Evolutionary conservation across 2,329 filamentous ascomycete genomes (phyloP).

Genomic region (Clonostachys byssicola): DNA sequence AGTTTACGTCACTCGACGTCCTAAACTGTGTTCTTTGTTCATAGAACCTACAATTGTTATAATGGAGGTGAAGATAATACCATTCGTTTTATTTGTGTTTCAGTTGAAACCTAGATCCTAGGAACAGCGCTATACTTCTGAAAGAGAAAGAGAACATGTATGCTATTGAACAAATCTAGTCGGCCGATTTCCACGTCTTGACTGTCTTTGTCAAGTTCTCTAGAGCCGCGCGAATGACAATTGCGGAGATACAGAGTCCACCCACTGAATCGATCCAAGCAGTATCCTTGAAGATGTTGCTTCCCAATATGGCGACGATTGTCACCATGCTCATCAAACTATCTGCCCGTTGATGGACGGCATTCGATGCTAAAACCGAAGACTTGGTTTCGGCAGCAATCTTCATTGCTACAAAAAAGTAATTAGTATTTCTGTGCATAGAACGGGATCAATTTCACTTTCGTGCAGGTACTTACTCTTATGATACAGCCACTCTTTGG

Average conservation of each 20-base stretch:
- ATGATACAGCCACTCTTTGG: not conserved
- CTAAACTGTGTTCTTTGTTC: too few species aligned
- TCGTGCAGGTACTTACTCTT: not conserved
- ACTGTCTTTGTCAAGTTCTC: not conserved
- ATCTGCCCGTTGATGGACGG: not conserved
- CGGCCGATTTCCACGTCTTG: too few species aligned
- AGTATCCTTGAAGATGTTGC: not conserved
- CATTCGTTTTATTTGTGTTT: too few species aligned
- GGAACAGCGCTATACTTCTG: too few species aligned
- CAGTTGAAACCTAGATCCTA: too few species aligned
- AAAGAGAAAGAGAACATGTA: too few species aligned
- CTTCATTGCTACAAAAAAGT: not conserved
- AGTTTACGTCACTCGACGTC: too few species aligned
- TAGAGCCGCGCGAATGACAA: not conserved
- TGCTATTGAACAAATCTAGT: too few species aligned
- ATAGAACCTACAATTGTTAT: too few species aligned
- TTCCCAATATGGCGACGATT: not conserved
- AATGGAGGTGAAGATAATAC: too few species aligned
- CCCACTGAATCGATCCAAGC: not conserved
- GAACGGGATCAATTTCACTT: not conserved
- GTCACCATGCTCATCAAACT: not conserved
- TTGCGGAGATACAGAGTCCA: not conserved
- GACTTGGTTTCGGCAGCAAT: not conserved
- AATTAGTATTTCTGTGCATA: not conserved
- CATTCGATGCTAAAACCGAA: not conserved